Evolutionary conservation across 2,329 filamentous ascomycete genomes (phyloP).

Genomic region (Talaromyces sp.): DNA sequence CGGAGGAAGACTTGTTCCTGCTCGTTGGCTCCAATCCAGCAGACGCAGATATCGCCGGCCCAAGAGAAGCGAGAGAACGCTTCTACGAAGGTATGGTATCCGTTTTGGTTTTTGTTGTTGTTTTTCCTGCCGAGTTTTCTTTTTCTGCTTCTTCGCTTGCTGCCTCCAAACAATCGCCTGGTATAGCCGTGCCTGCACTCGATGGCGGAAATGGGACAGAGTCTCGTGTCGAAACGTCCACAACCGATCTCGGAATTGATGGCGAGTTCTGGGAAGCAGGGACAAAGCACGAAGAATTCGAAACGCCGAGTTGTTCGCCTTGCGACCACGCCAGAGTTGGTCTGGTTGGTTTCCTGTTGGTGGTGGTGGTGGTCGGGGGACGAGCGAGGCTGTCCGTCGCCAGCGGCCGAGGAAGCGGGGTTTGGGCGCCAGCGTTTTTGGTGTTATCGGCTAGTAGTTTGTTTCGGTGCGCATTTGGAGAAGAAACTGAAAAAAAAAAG

Average conservation of each 20-base stretch:
- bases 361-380: not conserved
- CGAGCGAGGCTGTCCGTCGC: slow-evolving; percentile 6
- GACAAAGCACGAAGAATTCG: slow-evolving; percentile 53
- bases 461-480: not conserved
- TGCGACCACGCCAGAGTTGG: slow-evolving; percentile 3
- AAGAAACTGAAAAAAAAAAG: not conserved
- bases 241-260: slow-evolving; percentile 61
- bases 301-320: slow-evolving; percentile 31
- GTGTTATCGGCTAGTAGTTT: not conserved
- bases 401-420: slow-evolving; percentile 9
- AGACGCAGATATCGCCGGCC: slow-evolving; percentile 19
- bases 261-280: slow-evolving; percentile 63
- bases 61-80: slow-evolving; percentile 36
- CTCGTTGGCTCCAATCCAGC: slow-evolving; percentile 3
- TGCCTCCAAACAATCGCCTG: slow-evolving; percentile 61
- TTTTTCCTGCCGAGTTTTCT: slow-evolving; percentile 34
- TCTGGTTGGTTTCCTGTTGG: not conserved
- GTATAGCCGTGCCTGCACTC: slow-evolving; percentile 71
- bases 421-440: slow-evolving; percentile 10
- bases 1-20: not conserved
- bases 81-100: slow-evolving; percentile 27
- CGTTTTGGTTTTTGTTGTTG: slow-evolving; percentile 41
- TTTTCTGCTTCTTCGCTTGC: slow-evolving; percentile 32
- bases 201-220: slow-evolving; percentile 64
- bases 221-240: slow-evolving; percentile 69